Evolutionary conservation across 352 stramenopile genomes (phyloP), one percentile per base, ranked within the genome.

Genomic region (Thraustochytrium sp.): DNA sequence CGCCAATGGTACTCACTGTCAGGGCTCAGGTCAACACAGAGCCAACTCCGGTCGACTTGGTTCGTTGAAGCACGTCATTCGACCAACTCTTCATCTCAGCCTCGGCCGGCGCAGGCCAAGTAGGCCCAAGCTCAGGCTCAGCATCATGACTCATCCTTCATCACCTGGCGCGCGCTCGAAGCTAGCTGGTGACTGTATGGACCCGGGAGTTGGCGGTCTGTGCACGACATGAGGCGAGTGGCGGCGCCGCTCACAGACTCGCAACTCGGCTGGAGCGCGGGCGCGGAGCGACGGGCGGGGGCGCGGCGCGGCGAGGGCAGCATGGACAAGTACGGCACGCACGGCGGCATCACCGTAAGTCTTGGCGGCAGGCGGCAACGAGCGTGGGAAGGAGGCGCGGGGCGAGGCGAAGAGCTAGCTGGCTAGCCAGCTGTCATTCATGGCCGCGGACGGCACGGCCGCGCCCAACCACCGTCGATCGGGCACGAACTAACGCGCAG

Each of bases 251-350:
- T 16, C 5, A 49, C 5, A 16, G 42, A 16, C 42, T 5, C 54
- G 18, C 36, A 63, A 63, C 54, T 18, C 5, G 13, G 36, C n/a
- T n/a, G n/a, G n/a, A n/a, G n/a, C n/a, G n/a, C n/a, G n/a, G n/a
- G n/a, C n/a, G n/a, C n/a, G 21, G 54, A 34, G 54, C 5, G 54
- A 34, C 5, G 54, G 36, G 21, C 5, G 13, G 26, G 54, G 54
- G 18, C 5, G 21, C 5, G 5, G 54, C 26, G 18, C 5, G 36
- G 13, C 5, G 54, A 5, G 54, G 54, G 5, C 54, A 21, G 5
- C 5, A 80, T 80, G 68, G 68, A 80, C 37, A 80, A 80, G 51
- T 80, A 80, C 53, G 68, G 68, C 48, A 80, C 68, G 8, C 68
- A 80, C 44, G 31, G 31, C 68, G 68, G 68, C 48, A 80, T 80